Conservation (phyloP, 2,329 filamentous ascomycete genomes). For the Fusarium camptoceras region DNA sequence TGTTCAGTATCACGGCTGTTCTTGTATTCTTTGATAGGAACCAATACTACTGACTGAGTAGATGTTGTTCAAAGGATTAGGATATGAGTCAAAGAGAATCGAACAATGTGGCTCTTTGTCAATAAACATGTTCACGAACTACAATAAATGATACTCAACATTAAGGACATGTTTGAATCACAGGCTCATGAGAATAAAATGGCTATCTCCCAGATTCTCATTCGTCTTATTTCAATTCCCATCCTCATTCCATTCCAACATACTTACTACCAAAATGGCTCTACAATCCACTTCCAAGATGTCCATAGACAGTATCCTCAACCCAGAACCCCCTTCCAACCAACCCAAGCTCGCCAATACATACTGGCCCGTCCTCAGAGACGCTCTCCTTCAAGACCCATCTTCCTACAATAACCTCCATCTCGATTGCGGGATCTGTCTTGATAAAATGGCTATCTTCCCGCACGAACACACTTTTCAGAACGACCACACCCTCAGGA, state of each 20-base stretch:
- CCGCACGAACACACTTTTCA: constrained; percentile 1
- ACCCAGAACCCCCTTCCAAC: neutral
- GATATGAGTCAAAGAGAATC: neutral
- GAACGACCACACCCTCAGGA: neutral
- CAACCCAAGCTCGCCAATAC: neutral
- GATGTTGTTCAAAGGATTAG: neutral
- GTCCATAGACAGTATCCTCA: constrained; percentile 9
- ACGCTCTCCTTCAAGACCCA: constrained; percentile 10
- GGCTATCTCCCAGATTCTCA: neutral
- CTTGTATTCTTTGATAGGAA: neutral
- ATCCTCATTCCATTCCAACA: neutral
- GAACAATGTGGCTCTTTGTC: neutral
- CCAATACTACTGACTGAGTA: neutral
- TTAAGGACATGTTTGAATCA: neutral
- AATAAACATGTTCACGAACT: neutral
- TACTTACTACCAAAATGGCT: neutral
- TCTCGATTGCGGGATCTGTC: constrained; percentile 27
- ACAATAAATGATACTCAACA: neutral
- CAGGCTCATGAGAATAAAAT: neutral
- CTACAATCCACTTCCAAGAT: neutral
- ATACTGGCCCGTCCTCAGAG: constrained; percentile 28
- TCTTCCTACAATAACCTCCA: neutral
- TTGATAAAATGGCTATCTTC: constrained; percentile 26
- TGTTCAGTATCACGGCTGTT: neutral
- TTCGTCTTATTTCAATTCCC: neutral